phyloP scores from a whole-genome alignment of 768 basidiomycete species.

The Lactarius tabidus region DNA sequence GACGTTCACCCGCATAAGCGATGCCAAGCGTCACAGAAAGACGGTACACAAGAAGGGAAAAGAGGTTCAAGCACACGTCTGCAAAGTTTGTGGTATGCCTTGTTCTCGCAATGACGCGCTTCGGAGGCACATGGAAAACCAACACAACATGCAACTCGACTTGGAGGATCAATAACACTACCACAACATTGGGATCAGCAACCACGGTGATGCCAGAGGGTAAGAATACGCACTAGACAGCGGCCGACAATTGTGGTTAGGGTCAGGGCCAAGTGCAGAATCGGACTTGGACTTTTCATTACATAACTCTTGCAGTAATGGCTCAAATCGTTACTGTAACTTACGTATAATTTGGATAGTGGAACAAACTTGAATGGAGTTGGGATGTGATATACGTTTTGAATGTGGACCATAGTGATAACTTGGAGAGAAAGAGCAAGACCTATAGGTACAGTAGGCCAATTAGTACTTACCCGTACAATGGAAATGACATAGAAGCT shows the following conservation, averaged over 20 bases:
- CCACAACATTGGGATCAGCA: background rate
- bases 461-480: no score
- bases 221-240: background rate
- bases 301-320: background rate
- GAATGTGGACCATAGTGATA: background rate
- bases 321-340: background rate
- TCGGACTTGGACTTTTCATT: background rate
- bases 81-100: background rate
- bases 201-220: background rate
- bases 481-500: no score
- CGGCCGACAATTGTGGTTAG: background rate
- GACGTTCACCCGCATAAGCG: conserved; percentile 12
- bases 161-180: no score
- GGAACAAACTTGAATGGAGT: no score
- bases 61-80: no score
- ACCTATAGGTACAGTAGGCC: no score
- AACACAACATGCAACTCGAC: background rate
- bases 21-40: conserved; percentile 12
- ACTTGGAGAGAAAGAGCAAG: background rate
- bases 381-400: background rate
- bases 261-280: no score
- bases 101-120: conserved; percentile 16
- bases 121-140: conserved; percentile 7
- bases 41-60: background rate
- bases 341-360: background rate